A percentile compares a stretch with the other conserved stretches of the same genome.
These are phyloP conservation scores for Cryptococcus maquisensis DNA, from an alignment of 1,284 basidiomycete species.

Conservation along the genomic window DNA sequence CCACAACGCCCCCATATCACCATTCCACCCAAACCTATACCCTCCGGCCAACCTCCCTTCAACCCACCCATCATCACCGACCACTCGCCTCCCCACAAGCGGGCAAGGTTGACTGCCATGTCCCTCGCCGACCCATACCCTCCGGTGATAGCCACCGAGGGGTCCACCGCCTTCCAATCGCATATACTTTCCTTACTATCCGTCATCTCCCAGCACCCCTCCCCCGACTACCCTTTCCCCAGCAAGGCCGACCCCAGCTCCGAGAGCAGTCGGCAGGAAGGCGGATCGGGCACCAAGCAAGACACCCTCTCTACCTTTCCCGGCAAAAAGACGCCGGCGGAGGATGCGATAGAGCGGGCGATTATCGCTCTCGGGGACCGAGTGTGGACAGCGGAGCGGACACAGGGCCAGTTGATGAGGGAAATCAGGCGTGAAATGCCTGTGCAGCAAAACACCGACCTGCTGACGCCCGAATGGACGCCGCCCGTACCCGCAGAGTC, in stretches of 20 bases:
- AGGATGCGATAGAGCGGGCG: conserved; percentile 39
- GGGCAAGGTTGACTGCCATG: conserved; percentile 6
- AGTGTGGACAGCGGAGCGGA: conserved; percentile 22
- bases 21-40: neutral
- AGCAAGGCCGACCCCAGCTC: conserved; percentile 2
- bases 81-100: conserved; percentile 3
- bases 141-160: conserved; percentile 17
- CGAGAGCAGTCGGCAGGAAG: neutral
- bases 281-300: neutral
- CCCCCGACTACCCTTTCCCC: conserved; percentile 38
- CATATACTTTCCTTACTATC: conserved; percentile 38
- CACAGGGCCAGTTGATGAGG: conserved; percentile 6
- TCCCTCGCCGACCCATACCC: conserved; percentile 10
- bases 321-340: conserved; percentile 24
- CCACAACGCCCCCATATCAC: neutral
- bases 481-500: conserved; percentile 12
- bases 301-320: conserved; percentile 11
- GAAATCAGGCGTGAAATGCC: neutral
- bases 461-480: conserved; percentile 34
- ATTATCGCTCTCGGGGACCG: conserved; percentile 37
- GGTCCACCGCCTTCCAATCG: conserved; percentile 29
- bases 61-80: conserved; percentile 2
- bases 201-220: conserved; percentile 31
- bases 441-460: conserved; percentile 4
- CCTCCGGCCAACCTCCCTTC: neutral